Base-by-base conservation (phyloP, 2,329 filamentous ascomycete species). In the Hirsutella thompsonii region DNA sequence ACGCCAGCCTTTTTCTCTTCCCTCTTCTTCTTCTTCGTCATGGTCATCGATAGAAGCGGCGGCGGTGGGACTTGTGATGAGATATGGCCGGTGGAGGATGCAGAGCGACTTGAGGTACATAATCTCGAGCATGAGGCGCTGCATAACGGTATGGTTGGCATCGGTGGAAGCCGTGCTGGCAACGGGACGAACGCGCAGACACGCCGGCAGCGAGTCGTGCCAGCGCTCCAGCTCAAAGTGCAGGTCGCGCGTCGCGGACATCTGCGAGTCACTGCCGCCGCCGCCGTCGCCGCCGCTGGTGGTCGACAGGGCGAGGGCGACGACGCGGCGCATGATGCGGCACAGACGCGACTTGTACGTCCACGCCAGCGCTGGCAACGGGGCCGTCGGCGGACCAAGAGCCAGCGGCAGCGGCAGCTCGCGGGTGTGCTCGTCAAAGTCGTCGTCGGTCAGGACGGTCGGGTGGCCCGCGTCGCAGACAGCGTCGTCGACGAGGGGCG, bases 21-120 rank as follows among this genome's bases (percentile, higher is more conserved):
- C n/a, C 38, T 53, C 46, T 4, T 52, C 50, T 34, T 67, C 60
- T 4, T 59, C 53, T 43, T 62, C 62, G 28, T 61, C 11, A 11
- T 6, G 23, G 6, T 11, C 23, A 26, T 6, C 23, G 6, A 26
- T 6, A 26, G 1, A 14, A 19, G 34, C 16, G 34, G 2, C 34
- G 37, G 18, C 29, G 3, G 14, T n/a, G 26, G 10, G 19, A 20
- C 8, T 58, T 20, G 52, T 54, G 23, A 58, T 59, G 4, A 73
- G 58, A 42, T 67, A 72, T 3, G 61, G 62, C 0, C 70, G 60
- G 51, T 74, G 69, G 14, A 74, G 57, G 20, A 74, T 61, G 45
- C 69, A 73, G 8, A 70, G 54, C 14, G 60, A 63, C 47, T 69
- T 71, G 40, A 63, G 59, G 46, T 64, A 69, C 58, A 67, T 64